Conservation (phyloP, 441 rosid species). For the Gossypium schwendimanii region DNA sequence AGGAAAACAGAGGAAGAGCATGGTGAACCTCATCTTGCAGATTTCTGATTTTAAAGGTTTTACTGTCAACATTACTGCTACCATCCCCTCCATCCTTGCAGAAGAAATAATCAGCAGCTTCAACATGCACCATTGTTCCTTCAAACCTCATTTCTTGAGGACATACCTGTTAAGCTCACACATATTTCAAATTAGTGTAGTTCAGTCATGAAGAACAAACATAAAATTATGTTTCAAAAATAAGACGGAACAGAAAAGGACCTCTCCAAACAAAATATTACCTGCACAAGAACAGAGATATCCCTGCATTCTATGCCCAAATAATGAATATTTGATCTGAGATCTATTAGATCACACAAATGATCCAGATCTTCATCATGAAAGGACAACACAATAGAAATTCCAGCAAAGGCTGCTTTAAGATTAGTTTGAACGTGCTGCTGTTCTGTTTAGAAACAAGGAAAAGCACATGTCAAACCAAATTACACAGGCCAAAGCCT, state of each 20-base stretch:
- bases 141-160: slow-evolving; percentile 63
- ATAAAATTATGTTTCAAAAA: slow-evolving; percentile 7
- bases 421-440: slow-evolving; percentile 78
- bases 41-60: slow-evolving; percentile 33
- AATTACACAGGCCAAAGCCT: neutral
- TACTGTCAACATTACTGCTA: slow-evolving; percentile 21
- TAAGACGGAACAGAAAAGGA: slow-evolving; percentile 15
- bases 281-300: slow-evolving; percentile 64
- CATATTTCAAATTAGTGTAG: slow-evolving; percentile 30
- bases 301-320: slow-evolving; percentile 64
- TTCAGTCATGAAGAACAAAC: slow-evolving; percentile 1
- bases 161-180: slow-evolving; percentile 61
- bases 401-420: slow-evolving; percentile 58
- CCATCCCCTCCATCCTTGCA: slow-evolving; percentile 21
- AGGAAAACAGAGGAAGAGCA: slow-evolving; percentile 59
- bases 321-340: slow-evolving; percentile 42
- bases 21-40: slow-evolving; percentile 59
- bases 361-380: slow-evolving; percentile 48
- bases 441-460: slow-evolving; percentile 48
- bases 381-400: slow-evolving; percentile 57
- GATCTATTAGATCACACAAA: slow-evolving; percentile 18
- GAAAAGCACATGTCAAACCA: slow-evolving; percentile 6
- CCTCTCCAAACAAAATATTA: slow-evolving; percentile 29
- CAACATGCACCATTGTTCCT: slow-evolving; percentile 59
- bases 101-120: slow-evolving; percentile 53